Percentiles rank a stretch among this genome's conserved stretches.
Evolutionary conservation across 2,329 filamentous ascomycete species (phyloP).

Genomic region (Colletotrichum noveboracense): DNA sequence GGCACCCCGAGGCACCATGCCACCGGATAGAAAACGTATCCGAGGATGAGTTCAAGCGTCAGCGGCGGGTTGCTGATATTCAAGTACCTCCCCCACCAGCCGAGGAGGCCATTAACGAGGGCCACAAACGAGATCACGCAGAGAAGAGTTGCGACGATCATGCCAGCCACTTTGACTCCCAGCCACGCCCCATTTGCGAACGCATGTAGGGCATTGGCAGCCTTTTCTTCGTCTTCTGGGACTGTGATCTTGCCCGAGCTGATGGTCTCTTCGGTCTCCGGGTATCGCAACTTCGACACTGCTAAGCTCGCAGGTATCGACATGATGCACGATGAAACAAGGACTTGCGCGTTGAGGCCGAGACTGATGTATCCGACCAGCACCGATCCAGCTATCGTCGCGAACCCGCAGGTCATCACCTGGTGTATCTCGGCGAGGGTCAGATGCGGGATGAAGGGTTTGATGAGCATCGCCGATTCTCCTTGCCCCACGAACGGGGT

Average conservation of each 20-base stretch:
- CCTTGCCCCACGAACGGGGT: conserved; percentile 83
- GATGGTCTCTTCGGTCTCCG: conserved; percentile 74
- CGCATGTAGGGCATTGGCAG: conserved; percentile 72
- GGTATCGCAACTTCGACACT: conserved; percentile 74
- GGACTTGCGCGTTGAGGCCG: conserved; percentile 71
- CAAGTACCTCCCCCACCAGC: conserved; percentile 76
- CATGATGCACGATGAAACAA: conserved; percentile 80
- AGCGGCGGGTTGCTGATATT: conserved; percentile 62
- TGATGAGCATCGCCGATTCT: conserved; percentile 79
- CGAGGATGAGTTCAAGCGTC: conserved; percentile 71
- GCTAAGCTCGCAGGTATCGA: conserved; percentile 77
- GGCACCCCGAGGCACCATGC: conserved; percentile 73
- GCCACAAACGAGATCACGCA: conserved; percentile 76
- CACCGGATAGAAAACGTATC: conserved; percentile 75
- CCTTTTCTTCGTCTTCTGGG: conserved; percentile 68
- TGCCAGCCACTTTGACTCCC: conserved; percentile 76
- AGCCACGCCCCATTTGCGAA: conserved; percentile 79
- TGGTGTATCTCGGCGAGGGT: conserved; percentile 77
- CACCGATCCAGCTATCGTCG: conserved; percentile 76
- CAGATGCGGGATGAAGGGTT: conserved; percentile 73
- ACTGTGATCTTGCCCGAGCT: conserved; percentile 73
- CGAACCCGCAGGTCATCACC: conserved; percentile 77
- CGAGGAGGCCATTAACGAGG: conserved; percentile 70
- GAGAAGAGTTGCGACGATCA: conserved; percentile 74
- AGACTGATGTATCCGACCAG: conserved; percentile 74